Evolutionary conservation across 2,329 filamentous ascomycete genomes (phyloP).

Genomic region (Claviceps paspali): DNA sequence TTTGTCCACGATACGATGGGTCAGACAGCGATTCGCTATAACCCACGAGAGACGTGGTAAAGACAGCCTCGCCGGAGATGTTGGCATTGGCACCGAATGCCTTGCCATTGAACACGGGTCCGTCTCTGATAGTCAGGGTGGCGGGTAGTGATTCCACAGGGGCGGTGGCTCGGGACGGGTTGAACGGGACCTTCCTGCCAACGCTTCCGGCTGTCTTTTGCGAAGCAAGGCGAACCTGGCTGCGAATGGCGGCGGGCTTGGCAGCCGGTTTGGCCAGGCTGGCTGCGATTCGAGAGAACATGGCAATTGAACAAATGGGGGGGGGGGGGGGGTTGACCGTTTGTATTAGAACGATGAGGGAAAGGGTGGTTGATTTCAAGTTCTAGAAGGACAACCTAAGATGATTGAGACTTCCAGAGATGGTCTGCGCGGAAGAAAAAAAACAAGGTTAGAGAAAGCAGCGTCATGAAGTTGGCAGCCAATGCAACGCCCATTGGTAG

Average conservation of each 20-base stretch:
- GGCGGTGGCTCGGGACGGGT: conserved; percentile 42
- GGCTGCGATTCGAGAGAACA: conserved; percentile 44
- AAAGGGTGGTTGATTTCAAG: neutral
- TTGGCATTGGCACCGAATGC: conserved; percentile 95
- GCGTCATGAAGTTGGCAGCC: conserved; percentile 13
- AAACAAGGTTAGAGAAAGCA: conserved; percentile 3
- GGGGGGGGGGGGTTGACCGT: conserved; percentile 1
- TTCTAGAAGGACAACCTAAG: conserved; percentile 9
- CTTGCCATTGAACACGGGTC: conserved; percentile 88
- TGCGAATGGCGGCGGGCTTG: conserved; percentile 25
- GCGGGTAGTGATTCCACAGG: conserved; percentile 46
- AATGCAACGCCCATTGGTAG: conserved; percentile 19
- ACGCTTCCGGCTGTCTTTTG: conserved; percentile 43
- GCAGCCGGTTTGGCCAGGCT: conserved; percentile 38
- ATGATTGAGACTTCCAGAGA: conserved; percentile 26
- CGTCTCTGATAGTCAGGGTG: conserved; percentile 91
- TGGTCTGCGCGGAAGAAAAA: conserved; percentile 18
- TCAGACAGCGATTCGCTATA: conserved; percentile 94
- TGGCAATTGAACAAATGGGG: no score
- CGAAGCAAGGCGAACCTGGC: conserved; percentile 22
- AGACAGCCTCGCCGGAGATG: conserved; percentile 95
- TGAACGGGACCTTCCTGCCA: conserved; percentile 50
- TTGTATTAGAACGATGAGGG: no score
- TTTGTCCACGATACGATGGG: conserved; percentile 79
- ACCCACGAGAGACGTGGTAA: conserved; percentile 93